phyloP scores from a whole-genome alignment of 2,329 filamentous ascomycete species.

The Didymella pinodella region DNA sequence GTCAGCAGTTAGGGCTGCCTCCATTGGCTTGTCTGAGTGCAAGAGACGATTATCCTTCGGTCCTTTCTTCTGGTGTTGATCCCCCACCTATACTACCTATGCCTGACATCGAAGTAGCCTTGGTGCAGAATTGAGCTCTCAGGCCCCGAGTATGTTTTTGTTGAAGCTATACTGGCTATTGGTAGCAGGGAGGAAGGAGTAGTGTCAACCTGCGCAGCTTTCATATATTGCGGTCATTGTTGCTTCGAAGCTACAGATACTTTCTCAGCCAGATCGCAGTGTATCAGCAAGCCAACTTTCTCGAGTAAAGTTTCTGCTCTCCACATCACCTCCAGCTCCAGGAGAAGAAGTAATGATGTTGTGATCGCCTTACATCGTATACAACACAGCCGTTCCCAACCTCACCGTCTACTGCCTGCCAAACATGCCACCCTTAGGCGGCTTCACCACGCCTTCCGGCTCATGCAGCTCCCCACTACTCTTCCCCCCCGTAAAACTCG shows the following conservation, averaged over 20 bases:
- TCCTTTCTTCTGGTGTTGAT: too few species aligned
- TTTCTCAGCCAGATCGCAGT: not conserved
- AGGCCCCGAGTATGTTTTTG: not conserved
- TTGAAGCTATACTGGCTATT: not conserved
- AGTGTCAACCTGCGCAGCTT: not conserved
- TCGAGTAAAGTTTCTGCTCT: not conserved
- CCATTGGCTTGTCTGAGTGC: too few species aligned
- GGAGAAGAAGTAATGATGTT: not conserved
- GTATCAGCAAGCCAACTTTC: not conserved
- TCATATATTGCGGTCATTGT: not conserved
- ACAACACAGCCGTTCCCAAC: not conserved
- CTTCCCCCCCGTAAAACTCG: constrained; percentile 20
- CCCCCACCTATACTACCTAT: too few species aligned
- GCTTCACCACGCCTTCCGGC: constrained; percentile 18
- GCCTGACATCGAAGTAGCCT: not conserved
- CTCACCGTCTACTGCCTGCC: constrained; percentile 16
- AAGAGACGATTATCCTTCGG: too few species aligned
- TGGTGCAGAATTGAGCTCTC: not conserved
- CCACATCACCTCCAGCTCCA: not conserved
- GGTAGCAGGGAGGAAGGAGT: not conserved
- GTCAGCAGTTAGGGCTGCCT: too few species aligned
- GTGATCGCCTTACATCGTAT: not conserved
- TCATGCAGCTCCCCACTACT: constrained; percentile 30
- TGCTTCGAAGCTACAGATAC: not conserved
- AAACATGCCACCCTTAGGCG: constrained; percentile 19